Evolutionary conservation across 2,329 filamentous ascomycete species (phyloP).

Genomic region (Delphinella strobiligena): DNA sequence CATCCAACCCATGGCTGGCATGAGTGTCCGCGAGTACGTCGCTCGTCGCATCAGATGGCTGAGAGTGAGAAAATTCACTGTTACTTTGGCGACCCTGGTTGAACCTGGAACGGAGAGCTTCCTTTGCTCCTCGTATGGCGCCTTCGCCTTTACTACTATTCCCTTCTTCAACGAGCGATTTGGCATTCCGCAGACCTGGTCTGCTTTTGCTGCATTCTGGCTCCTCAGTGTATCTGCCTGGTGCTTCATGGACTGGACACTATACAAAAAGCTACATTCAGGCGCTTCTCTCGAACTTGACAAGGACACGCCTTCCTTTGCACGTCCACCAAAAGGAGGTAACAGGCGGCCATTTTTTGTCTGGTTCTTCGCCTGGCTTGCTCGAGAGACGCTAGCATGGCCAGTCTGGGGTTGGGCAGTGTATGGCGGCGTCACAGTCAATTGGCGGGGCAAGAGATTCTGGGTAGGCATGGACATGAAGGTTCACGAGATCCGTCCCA

Average conservation of each 20-base stretch:
- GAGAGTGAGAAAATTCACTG: constrained; percentile 87
- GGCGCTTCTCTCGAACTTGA: constrained; percentile 59
- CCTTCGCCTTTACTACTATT: constrained; percentile 66
- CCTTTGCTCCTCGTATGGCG: constrained; percentile 67
- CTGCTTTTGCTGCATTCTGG: constrained; percentile 55
- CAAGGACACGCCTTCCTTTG: constrained; percentile 62
- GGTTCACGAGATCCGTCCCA: constrained; percentile 41
- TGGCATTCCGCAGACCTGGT: constrained; percentile 54
- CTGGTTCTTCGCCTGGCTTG: constrained; percentile 77
- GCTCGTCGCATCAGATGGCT: constrained; percentile 80
- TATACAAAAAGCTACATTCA: constrained; percentile 64
- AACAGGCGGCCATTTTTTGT: constrained; percentile 47
- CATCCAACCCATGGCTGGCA: constrained; percentile 76
- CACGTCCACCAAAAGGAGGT: constrained; percentile 35
- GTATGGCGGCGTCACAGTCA: constrained; percentile 73
- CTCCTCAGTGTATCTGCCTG: constrained; percentile 51
- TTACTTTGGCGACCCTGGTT: constrained; percentile 74
- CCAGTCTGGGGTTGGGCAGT: constrained; percentile 89
- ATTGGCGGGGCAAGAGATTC: constrained; percentile 77
- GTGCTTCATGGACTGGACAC: constrained; percentile 62
- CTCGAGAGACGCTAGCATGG: constrained; percentile 67
- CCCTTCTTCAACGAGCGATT: constrained; percentile 46
- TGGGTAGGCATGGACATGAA: constrained; percentile 74
- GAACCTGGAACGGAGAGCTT: constrained; percentile 88
- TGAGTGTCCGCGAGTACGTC: constrained; percentile 65